Percentiles rank a stretch among this genome's conserved stretches.
These are phyloP conservation scores for Epichloe hybrida DNA, from an alignment of 2,329 filamentous ascomycete genomes.

Conservation along the genomic window DNA sequence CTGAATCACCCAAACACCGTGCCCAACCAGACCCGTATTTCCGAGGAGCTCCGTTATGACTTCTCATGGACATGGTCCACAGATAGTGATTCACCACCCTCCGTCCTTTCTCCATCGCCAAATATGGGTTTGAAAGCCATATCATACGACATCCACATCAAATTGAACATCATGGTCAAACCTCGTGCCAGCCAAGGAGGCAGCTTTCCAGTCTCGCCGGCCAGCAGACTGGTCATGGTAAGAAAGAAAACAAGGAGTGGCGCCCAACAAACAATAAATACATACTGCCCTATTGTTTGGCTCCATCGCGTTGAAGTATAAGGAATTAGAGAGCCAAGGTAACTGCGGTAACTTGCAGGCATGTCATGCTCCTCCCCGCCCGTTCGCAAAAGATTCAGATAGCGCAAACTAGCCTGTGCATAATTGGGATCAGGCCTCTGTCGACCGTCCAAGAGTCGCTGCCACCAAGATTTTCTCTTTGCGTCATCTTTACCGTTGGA, in stretches of 20 bases:
- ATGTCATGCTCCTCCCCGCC: slow-evolving; percentile 73
- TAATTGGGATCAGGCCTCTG: slow-evolving; percentile 54
- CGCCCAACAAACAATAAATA: slow-evolving; percentile 47
- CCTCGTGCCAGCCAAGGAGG: slow-evolving; percentile 52
- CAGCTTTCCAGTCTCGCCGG: slow-evolving; percentile 51
- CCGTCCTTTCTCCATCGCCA: slow-evolving; percentile 71
- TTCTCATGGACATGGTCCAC: no score
- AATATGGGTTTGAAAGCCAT: slow-evolving; percentile 44
- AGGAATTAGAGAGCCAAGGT: slow-evolving; percentile 53
- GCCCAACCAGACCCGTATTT: no score
- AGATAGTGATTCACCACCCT: slow-evolving; percentile 5
- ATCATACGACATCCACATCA: slow-evolving; percentile 34
- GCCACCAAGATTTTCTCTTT: slow-evolving; percentile 29
- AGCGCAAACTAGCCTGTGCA: slow-evolving; percentile 72
- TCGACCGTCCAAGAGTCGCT: slow-evolving; percentile 29
- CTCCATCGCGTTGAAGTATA: slow-evolving; percentile 55
- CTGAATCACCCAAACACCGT: no score
- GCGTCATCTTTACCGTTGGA: slow-evolving; percentile 19
- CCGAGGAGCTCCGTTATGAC: no score
- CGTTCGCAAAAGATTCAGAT: slow-evolving; percentile 64
- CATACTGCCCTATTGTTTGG: slow-evolving; percentile 50
- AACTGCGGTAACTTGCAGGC: slow-evolving; percentile 62
- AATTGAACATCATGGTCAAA: slow-evolving; percentile 37
- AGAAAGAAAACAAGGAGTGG: slow-evolving; percentile 44
- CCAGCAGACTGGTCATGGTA: slow-evolving; percentile 28